Conservation (phyloP, 106 monocot species). For the Dioscorea alata region DNA sequence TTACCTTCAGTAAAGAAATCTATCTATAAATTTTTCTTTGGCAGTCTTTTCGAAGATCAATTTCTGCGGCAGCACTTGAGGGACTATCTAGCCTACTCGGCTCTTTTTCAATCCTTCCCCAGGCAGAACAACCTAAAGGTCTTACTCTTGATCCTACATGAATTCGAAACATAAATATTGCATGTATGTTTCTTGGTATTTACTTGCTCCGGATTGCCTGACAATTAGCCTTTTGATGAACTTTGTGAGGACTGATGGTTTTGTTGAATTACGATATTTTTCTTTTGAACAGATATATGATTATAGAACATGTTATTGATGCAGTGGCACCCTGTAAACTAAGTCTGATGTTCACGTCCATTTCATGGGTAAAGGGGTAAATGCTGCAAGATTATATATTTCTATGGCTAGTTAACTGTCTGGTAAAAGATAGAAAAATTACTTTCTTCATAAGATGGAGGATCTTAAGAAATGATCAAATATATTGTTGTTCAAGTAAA, state of each 20-base stretch:
- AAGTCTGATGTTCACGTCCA: too few relatives aligned
- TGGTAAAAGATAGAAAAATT: too few relatives aligned
- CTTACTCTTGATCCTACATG: neutral
- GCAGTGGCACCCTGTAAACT: too few relatives aligned
- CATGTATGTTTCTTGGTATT: neutral
- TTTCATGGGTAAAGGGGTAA: too few relatives aligned
- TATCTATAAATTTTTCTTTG: constrained; percentile 3
- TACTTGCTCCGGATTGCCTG: neutral
- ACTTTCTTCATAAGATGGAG: too few relatives aligned
- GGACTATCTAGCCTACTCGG: constrained; percentile 64
- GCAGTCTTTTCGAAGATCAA: constrained; percentile 59
- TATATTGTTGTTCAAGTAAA: too few relatives aligned
- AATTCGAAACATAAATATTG: too few relatives aligned
- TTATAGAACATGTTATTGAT: neutral
- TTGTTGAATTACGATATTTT: neutral
- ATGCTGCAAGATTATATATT: too few relatives aligned
- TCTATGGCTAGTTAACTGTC: too few relatives aligned
- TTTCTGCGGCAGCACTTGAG: constrained; percentile 62
- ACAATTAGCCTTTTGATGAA: neutral
- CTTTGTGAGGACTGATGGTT: neutral
- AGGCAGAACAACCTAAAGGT: constrained; percentile 63
- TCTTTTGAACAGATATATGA: constrained; percentile 6
- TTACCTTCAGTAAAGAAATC: too few relatives aligned
- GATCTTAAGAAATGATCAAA: too few relatives aligned
- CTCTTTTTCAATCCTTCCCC: constrained; percentile 57